Conservation (phyloP, 2,329 filamentous ascomycete genomes). For the Diaporthe nobilis region DNA sequence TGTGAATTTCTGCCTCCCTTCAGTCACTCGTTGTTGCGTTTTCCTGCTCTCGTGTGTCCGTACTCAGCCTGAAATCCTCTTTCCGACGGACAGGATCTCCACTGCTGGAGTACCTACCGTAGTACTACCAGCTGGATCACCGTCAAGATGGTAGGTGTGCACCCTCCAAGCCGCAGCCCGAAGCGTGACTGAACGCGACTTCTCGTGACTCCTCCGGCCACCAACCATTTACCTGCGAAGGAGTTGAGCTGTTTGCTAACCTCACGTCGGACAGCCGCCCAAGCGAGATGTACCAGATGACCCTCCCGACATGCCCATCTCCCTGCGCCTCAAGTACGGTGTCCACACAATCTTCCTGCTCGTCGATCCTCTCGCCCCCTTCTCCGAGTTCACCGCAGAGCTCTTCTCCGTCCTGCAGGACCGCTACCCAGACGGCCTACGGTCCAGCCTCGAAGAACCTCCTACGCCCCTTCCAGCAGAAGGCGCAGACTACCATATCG, state of each 20-base stretch:
- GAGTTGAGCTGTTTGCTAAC: neutral
- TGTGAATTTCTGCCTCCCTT: conserved; percentile 16
- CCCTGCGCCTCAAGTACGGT: conserved; percentile 80
- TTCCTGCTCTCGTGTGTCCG: neutral
- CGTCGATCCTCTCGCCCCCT: conserved; percentile 69
- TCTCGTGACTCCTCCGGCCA: neutral
- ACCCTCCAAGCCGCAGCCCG: neutral
- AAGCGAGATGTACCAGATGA: conserved; percentile 44
- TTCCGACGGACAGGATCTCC: neutral
- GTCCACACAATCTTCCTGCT: conserved; percentile 80
- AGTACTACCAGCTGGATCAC: neutral
- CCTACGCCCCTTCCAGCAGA: conserved; percentile 56
- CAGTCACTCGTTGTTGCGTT: neutral
- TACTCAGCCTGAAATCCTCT: neutral
- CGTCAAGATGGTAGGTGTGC: conserved; percentile 43
- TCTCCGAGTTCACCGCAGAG: conserved; percentile 69
- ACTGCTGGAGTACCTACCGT: neutral
- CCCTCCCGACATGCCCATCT: conserved; percentile 65
- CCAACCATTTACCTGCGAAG: too few relatives aligned
- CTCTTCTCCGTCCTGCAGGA: conserved; percentile 72
- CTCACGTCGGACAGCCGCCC: conserved; percentile 30
- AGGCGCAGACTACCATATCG: conserved; percentile 58
- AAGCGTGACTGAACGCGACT: neutral
- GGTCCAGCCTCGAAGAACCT: conserved; percentile 50
- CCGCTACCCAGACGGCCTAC: conserved; percentile 68